phyloP scores from a whole-genome alignment of 106 monocot genomes.

The Phalaenopsis equestris region DNA sequence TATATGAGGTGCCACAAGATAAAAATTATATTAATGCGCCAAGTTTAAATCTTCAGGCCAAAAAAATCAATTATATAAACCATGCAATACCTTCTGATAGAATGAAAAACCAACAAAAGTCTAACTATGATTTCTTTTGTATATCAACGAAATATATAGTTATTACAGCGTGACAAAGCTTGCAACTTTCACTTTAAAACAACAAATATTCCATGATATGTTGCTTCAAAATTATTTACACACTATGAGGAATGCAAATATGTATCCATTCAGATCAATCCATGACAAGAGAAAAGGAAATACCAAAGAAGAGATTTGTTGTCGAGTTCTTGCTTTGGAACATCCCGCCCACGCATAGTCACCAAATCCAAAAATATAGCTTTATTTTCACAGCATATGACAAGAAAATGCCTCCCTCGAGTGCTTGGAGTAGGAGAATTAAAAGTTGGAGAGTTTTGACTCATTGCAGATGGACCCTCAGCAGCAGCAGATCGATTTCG shows the following conservation, averaged over 20 bases:
- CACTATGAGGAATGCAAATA: background rate
- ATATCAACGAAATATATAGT: background rate
- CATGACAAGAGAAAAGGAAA: background rate
- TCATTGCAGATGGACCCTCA: constrained; percentile 69
- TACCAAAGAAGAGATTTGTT: constrained; percentile 97
- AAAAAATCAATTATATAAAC: background rate
- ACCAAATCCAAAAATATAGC: constrained; percentile 96
- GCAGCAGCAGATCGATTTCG: constrained; percentile 80
- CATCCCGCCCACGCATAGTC: constrained; percentile 96
- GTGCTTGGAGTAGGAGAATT: constrained; percentile 77
- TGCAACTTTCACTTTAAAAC: background rate
- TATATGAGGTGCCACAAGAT: background rate
- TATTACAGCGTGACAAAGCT: background rate
- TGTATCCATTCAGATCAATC: background rate
- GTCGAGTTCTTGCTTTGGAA: constrained; percentile 94
- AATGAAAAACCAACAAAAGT: background rate
- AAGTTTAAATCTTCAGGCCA: background rate
- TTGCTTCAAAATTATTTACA: background rate
- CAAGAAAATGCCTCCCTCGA: constrained; percentile 94
- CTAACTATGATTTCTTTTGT: background rate
- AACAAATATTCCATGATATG: background rate
- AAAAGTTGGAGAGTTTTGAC: constrained; percentile 66
- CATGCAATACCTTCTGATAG: background rate
- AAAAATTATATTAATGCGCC: background rate
- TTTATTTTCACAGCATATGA: constrained; percentile 98